These are phyloP conservation scores for Cutaneotrichosporon cavernicola DNA, from an alignment of 1,284 basidiomycete species.

Conservation along the genomic window DNA sequence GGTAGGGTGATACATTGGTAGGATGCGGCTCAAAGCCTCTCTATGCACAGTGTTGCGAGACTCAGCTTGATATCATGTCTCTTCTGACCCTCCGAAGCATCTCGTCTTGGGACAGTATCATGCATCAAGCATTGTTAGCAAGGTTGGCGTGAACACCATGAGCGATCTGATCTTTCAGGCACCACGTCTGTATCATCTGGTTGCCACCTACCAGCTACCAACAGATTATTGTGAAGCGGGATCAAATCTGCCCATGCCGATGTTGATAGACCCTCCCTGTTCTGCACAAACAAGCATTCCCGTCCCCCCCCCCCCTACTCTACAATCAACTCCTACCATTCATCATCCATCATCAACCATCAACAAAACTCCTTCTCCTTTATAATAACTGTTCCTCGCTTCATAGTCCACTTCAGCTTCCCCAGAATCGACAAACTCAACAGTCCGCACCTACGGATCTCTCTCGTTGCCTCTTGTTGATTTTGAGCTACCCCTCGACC, in stretches of 20 bases:
- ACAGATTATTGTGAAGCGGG: not conserved
- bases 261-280: not conserved
- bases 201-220: not conserved
- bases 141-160: no score
- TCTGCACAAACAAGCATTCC: conserved; percentile 2
- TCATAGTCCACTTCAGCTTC: no score
- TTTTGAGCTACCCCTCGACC: not conserved
- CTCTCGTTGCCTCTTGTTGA: not conserved
- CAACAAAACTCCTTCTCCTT: not conserved
- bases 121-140: not conserved
- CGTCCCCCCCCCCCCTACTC: not conserved
- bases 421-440: no score
- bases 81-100: no score
- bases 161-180: not conserved
- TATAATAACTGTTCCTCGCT: not conserved
- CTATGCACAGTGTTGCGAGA: not conserved
- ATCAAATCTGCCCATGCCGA: conserved; percentile 1
- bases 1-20: not conserved
- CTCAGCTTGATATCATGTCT: no score
- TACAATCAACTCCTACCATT: not conserved
- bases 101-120: no score
- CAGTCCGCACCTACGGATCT: no score
- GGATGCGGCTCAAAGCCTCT: not conserved
- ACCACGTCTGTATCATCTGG: not conserved
- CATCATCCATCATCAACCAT: not conserved